These are phyloP conservation scores for Trichoderma afroharzianum DNA, from an alignment of 2,329 filamentous ascomycete species.

Conservation along the genomic window DNA sequence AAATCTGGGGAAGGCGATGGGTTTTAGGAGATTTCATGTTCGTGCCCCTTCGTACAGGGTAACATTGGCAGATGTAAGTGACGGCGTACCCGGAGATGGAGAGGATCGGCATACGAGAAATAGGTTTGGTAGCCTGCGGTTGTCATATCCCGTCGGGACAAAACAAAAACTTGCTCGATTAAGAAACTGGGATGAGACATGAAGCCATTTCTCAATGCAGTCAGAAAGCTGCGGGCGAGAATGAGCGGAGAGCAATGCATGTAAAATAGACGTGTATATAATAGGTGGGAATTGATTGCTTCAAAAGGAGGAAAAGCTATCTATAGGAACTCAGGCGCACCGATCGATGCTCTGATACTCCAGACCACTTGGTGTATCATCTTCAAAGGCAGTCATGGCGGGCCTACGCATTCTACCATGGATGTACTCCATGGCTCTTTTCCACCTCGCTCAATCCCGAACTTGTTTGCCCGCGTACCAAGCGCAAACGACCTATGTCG, in stretches of 20 bases:
- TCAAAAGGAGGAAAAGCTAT: neutral
- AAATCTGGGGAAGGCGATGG: slow-evolving; percentile 9
- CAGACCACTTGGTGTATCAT: neutral
- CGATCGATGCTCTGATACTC: neutral
- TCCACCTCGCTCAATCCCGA: slow-evolving; percentile 11
- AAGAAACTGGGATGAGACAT: neutral
- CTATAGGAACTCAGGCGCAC: neutral
- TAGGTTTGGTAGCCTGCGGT: neutral
- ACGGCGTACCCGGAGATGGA: neutral
- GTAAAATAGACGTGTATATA: neutral
- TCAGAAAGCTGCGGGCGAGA: neutral
- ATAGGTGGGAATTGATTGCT: neutral
- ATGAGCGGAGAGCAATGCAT: neutral
- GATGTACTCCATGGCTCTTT: slow-evolving; percentile 11
- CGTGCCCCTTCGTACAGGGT: neutral
- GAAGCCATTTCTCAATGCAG: neutral
- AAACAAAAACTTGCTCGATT: neutral
- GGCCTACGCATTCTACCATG: slow-evolving; percentile 4
- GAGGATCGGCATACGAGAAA: neutral
- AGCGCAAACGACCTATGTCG: slow-evolving; percentile 10
- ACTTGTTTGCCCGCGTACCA: slow-evolving; percentile 18
- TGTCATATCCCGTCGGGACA: slow-evolving; percentile 7
- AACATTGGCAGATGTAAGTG: neutral
- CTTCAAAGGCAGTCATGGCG: slow-evolving; percentile 5
- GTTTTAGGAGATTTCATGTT: neutral